Percentiles rank a stretch among this genome's conserved stretches.
Evolutionary conservation across 495 filamentous ascomycete species (phyloP).

Genomic region (Cryomyces minteri): DNA sequence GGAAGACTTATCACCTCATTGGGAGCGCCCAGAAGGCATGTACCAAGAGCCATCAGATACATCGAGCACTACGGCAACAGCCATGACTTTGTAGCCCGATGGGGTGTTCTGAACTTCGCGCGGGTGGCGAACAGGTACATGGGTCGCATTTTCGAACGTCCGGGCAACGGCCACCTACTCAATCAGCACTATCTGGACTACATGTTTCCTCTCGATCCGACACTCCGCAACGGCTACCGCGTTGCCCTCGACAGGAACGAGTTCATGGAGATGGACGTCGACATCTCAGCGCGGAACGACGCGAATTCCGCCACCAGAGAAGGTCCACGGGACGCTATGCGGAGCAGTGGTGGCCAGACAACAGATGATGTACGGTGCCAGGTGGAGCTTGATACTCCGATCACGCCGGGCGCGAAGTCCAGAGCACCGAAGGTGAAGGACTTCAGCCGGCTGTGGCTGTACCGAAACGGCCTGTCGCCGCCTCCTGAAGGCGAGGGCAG

Average conservation of each 20-base stretch:
- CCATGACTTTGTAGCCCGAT: constrained; percentile 55
- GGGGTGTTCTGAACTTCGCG: constrained; percentile 56
- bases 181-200: constrained; percentile 63
- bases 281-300: constrained; percentile 1
- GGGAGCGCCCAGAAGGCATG: neutral
- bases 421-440: constrained; percentile 34
- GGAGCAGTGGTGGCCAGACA: neutral
- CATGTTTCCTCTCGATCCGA: constrained; percentile 47
- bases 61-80: constrained; percentile 79
- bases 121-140: constrained; percentile 41
- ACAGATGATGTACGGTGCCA: neutral
- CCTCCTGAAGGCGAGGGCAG: neutral
- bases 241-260: constrained; percentile 23
- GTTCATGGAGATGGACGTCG: constrained; percentile 32
- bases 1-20: neutral
- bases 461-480: constrained; percentile 37
- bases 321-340: neutral
- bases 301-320: neutral
- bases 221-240: constrained; percentile 11
- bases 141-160: constrained; percentile 54
- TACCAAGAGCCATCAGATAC: constrained; percentile 36
- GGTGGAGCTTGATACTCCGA: constrained; percentile 6
- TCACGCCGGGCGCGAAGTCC: constrained; percentile 5
- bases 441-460: constrained; percentile 55
- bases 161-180: constrained; percentile 50